Evolutionary conservation across 139 green algal genomes (phyloP), one percentile per base, ranked within the genome.

Genomic region (Tetratostichococcus sp.): DNA sequence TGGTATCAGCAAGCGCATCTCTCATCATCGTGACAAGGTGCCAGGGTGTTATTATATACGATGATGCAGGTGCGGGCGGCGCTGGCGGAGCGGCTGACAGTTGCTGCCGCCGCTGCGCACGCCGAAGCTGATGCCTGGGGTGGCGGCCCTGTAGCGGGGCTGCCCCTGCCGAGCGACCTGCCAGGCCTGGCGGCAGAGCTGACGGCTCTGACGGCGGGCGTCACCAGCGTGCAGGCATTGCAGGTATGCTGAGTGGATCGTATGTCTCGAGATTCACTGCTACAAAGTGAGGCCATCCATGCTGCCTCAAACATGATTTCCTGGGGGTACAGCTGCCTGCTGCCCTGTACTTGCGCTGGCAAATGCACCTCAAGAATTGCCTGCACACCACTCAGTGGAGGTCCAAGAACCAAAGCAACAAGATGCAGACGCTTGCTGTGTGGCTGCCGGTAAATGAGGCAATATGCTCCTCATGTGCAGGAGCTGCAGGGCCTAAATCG

Each of bases 161-260:
- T 73, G 23, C 73, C 80, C 28, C 59, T 86, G 71, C 77, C 77
- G 21, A 30, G 67, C 19, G 74, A 81, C 33, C n/a, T 74, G 32
- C 39, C 43, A 0, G 65, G 25, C 11, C 74, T 93, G 19, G 74
- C 79, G 0, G 65, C 31, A 0, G 89, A 93, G 75, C 81, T 93
- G n/a, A 67, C 30, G 0, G 73, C 77, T 1, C 73, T 87, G 43
- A 78, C 87, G 32, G 57, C 68, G 0, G 74, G 73, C 1, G 58
- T 43, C 28, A 32, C 69, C 42, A 77, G 77, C 71, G 43, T 77
- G n/a, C 30, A 67, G 1, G 72, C 72, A 25, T n/a, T 83, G 26
- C 69, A 77, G 34, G 74, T 79, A 72, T 32, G 19, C 4, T 5
- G 19, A n/a, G n/a, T n/a, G n/a, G n/a, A n/a, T n/a, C n/a, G n/a